These are phyloP conservation scores for Pholiota molesta DNA, from an alignment of 768 basidiomycete species.

Conservation along the genomic window DNA sequence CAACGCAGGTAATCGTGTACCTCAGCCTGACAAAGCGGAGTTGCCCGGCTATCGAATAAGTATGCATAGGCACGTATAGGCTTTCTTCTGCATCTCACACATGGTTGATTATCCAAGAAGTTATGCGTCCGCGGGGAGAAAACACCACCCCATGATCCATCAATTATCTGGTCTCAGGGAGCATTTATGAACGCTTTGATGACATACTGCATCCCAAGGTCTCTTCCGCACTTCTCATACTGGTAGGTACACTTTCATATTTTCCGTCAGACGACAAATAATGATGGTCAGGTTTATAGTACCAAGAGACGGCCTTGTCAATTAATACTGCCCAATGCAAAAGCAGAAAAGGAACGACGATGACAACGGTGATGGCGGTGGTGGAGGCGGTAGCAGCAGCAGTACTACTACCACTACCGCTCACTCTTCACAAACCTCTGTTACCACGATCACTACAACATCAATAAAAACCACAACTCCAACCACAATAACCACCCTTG, in stretches of 20 bases:
- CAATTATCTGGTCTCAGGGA: neutral
- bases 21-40: neutral
- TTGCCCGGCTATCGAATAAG: neutral
- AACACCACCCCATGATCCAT: neutral
- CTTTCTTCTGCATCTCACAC: neutral
- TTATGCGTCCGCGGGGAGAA: constrained; percentile 2
- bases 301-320: neutral
- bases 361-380: neutral
- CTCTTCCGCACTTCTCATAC: neutral
- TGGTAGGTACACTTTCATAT: neutral
- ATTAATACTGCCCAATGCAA: neutral
- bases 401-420: neutral
- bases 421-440: neutral
- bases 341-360: neutral
- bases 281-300: neutral
- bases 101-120: neutral
- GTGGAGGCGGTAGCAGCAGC: neutral
- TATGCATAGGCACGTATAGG: neutral
- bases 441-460: neutral
- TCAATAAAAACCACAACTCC: neutral
- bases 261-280: neutral
- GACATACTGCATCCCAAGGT: neutral
- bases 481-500: neutral
- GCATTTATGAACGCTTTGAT: neutral
- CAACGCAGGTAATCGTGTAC: neutral